Conservation (phyloP, 352 stramenopile species). For the Globisporangium lucens region DNA sequence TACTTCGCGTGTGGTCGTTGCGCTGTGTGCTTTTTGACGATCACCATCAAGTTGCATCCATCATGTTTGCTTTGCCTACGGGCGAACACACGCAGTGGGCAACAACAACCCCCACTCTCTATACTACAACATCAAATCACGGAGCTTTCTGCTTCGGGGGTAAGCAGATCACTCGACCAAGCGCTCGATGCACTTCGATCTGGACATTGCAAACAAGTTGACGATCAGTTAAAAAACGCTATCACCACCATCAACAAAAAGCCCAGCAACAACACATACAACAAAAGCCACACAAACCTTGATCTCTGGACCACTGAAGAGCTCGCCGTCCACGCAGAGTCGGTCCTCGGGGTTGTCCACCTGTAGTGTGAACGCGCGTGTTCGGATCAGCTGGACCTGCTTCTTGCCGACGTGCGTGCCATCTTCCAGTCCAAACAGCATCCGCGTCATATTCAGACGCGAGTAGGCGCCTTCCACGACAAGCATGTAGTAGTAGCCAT, state of each 20-base stretch:
- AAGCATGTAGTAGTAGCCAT: constrained; percentile 65
- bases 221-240: not conserved
- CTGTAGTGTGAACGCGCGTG: constrained; percentile 48
- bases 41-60: not conserved
- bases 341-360: constrained; percentile 32
- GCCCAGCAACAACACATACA: not conserved
- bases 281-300: constrained; percentile 22
- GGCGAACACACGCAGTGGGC: not conserved
- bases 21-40: not conserved
- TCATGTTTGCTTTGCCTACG: not conserved
- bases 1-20: not conserved
- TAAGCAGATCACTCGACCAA: constrained; percentile 41
- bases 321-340: constrained; percentile 63
- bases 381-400: constrained; percentile 51
- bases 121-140: constrained; percentile 2
- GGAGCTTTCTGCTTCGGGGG: constrained; percentile 10
- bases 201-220: not conserved
- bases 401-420: constrained; percentile 41
- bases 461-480: constrained; percentile 42
- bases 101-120: not conserved
- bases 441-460: constrained; percentile 32
- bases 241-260: not conserved
- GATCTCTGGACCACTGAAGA: constrained; percentile 44
- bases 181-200: constrained; percentile 38
- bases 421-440: constrained; percentile 55